These are phyloP conservation scores for Hypoxylon sp. DNA, from an alignment of 2,329 filamentous ascomycete species.

Conservation along the genomic window DNA sequence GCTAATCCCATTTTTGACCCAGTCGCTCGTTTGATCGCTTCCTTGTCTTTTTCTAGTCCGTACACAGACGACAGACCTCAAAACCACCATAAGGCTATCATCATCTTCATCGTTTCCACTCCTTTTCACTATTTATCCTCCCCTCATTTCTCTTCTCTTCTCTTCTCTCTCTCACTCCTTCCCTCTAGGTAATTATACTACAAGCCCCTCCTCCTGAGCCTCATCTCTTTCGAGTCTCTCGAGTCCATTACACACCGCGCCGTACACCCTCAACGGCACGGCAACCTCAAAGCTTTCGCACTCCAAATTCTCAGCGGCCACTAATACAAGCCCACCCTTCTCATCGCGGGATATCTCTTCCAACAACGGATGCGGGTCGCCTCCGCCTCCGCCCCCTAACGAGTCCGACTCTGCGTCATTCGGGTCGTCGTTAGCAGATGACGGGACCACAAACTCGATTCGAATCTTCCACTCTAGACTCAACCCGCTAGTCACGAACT, in stretches of 20 bases:
- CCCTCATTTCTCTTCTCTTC: neutral
- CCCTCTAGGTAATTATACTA: conserved; percentile 41
- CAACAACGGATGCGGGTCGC: conserved; percentile 69
- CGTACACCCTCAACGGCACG: conserved; percentile 87
- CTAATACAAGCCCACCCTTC: conserved; percentile 78
- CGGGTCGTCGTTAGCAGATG: conserved; percentile 46
- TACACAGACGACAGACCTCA: conserved; percentile 8
- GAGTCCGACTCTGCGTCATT: neutral
- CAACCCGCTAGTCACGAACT: conserved; percentile 91
- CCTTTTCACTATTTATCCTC: too few species aligned
- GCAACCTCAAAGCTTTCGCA: conserved; percentile 94
- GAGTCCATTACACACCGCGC: conserved; percentile 70
- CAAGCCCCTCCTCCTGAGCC: conserved; percentile 61
- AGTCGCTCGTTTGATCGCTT: conserved; percentile 10
- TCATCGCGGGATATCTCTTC: conserved; percentile 86
- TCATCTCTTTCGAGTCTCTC: conserved; percentile 71
- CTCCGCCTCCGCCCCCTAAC: conserved; percentile 1
- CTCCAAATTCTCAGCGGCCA: conserved; percentile 81
- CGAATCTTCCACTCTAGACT: conserved; percentile 89
- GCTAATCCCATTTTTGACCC: conserved; percentile 15
- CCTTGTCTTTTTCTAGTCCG: conserved; percentile 20
- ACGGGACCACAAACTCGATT: conserved; percentile 92
- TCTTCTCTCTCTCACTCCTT: neutral
- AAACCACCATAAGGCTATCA: neutral
- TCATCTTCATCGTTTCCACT: neutral